Evolutionary conservation across 352 stramenopile genomes (phyloP).

Genomic region (Peronospora destructor): DNA sequence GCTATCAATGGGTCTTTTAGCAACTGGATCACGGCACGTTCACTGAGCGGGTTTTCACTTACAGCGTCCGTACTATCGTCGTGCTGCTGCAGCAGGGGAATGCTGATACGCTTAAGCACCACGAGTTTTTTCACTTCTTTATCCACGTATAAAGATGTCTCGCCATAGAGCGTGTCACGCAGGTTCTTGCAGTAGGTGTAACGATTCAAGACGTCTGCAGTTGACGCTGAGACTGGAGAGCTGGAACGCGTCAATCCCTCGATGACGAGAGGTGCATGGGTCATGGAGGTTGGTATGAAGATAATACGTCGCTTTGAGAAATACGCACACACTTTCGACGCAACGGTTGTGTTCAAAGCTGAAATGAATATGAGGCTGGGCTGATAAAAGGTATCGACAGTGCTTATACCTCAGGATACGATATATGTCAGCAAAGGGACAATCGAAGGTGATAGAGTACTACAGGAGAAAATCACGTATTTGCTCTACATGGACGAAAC

Average conservation of each 20-base stretch:
- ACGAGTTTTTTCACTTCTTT: conserved; percentile 33
- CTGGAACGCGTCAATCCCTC: conserved; percentile 13
- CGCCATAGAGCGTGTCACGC: conserved; percentile 46
- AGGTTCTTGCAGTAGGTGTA: conserved; percentile 40
- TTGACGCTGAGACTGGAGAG: neutral
- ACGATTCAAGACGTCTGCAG: conserved; percentile 20
- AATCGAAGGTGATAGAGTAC: no score
- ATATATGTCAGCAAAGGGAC: no score
- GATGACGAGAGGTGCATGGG: conserved; percentile 18
- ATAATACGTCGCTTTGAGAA: neutral
- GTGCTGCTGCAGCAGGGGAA: conserved; percentile 36
- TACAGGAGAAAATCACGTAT: no score
- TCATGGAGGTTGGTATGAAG: conserved; percentile 8
- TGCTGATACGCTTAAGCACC: conserved; percentile 49
- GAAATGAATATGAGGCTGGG: neutral
- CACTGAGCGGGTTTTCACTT: conserved; percentile 45
- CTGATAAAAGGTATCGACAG: no score
- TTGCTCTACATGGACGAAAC: neutral
- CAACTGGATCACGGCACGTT: conserved; percentile 46
- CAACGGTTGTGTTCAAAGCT: conserved; percentile 15
- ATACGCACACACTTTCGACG: neutral
- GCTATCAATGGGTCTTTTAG: conserved; percentile 26
- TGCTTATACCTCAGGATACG: no score
- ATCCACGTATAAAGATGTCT: conserved; percentile 49
- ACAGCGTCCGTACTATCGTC: conserved; percentile 11